Evolutionary conservation across 371 early-diverging fungal species (phyloP), one percentile per base, ranked within the genome.

Genomic region (Mucor irregularis): DNA sequence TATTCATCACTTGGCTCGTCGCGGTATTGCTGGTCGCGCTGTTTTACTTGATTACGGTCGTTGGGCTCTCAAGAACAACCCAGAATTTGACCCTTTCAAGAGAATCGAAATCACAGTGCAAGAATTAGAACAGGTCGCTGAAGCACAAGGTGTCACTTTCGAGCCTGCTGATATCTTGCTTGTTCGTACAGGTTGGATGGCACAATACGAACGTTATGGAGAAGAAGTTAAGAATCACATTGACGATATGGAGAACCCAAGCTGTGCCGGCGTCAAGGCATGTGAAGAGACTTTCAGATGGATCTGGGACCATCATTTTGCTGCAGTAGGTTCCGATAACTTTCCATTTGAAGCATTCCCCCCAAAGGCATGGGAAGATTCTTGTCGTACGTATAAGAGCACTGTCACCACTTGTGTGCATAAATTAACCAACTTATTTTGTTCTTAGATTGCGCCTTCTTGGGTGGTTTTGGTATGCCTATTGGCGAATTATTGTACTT

Each of bases 301-400:
- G 74, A 39, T 77, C 13, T 77, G 78, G 78, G 53, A 77, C 25
- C 62, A 73, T 35, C 78, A 71, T 35, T 74, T 77, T 61, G 60
- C 74, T 8, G 72, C 78, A 8, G 70, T 77, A 21, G 72, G 61
- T 21, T 56, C 64, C 17, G 78, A 77, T 47, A 53, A 56, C 11
- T 53, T 61, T 17, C 53, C 72, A 0, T 67, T 74, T 47, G 78
- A 77, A 58, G 74, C 72, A 21, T 77, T 58, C 29, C 78, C 78
- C 19, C 47, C 55, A 10, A 57, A 29, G 9, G 54, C 53, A 9
- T 64, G 63, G 53, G n/a, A n/a, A 10, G 34, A 30, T 4, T 57
- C 64, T 21, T 61, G 67, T 22, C 71, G 71, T 67, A 61, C 62
- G 65, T 61, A 9, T 3, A n/a, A n/a, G n/a, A n/a, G n/a, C n/a